Base-by-base conservation (phyloP, 495 filamentous ascomycete genomes). In the Apiosordaria backusii region DNA sequence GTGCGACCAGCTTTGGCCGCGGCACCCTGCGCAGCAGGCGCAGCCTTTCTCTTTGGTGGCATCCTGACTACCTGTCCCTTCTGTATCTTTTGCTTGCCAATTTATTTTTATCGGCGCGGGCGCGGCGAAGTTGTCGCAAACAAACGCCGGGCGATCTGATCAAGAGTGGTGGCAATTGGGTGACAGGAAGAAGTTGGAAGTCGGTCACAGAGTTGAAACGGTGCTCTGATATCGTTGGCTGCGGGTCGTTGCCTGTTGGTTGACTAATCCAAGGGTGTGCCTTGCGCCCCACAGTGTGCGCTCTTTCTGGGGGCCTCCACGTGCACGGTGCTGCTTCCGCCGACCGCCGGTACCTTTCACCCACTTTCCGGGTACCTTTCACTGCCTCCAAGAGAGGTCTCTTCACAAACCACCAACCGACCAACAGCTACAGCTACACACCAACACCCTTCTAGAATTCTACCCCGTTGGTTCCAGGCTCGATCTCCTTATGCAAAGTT, bases 21-120 rank as follows among this genome's bases (percentile, higher is more conserved):
- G n/a, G 82, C 86, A 16, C 61, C 60, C 67, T 80, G 79, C 68
- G 81, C 84, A 65, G 80, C 83, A 66, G 85, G 76, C 60, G 90
- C 91, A n/a, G n/a, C 35, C 80, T 95, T 93, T 76, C 91, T 86
- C 80, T 95, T 95, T 7, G 84, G 81, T 57, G 90, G 88, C 91
- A 93, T 93, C 68, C 18, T 62, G 22, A 26, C 40, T 21, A 24
- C 25, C 60, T 65, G 35, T 59, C 18, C n/a, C 27, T 40, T 63
- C 57, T 45, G 35, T 63, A n/a, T n/a, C n/a, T n/a, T n/a, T n/a
- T n/a, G 61, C 6, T 26, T 21, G 50, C 35, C 18, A 18, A 19
- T 57, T 53, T 23, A 60, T n/a, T 27, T 25, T 57, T 21, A 22
- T 57, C 53, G 53, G 19, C 18, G 9, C 53, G 19, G 53, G 60